Base-by-base conservation (phyloP, 1,139 yeast genomes). In the Blastobotrys arbuscula region DNA sequence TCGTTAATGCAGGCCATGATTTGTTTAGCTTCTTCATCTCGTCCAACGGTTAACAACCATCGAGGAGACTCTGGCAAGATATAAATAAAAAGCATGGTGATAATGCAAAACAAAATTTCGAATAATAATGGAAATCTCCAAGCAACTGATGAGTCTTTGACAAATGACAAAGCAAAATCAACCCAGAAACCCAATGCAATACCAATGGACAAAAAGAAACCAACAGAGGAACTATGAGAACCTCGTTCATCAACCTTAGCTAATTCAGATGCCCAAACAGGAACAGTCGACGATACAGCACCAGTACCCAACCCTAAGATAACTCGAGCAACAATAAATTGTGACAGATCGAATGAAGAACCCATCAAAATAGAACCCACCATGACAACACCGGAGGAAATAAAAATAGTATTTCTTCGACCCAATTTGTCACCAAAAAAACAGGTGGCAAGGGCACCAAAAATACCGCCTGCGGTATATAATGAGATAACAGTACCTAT, bases 211-310 rank as follows among this genome's bases (percentile, higher is more conserved):
- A 82, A 78, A 49, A 81, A 78, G 23, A 84, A 77, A 55, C 88
- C 90, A 63, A 83, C 86, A 59, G 80, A 68, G 56, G 78, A 75
- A 45, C 84, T 88, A 62, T 82, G 74, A 53, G 77, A 70, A 58
- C 94, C 95, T 70, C 95, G 77, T 62, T 78, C 77, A 57, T 77
- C 78, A 8, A 89, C 80, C 54, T 75, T 75, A 19, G 90, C 79
- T 74, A 82, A 77, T 67, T 86, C 95, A 0, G 90, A 79, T 64
- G 84, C 85, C 81, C 86, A 83, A 51, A 82, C 81, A n/a, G 94
- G 92, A 54, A 84, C 80, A 35, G 89, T 82, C 33, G 88, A 84
- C 20, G 89, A 83, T 60, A 80, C 89, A 34, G 83, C 85, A 53
- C 94, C 94, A 53, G 83, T 82, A 56, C 94, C 95, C 42, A 81